Percentiles rank a stretch among this genome's conserved stretches.
Conservation (phyloP, 306 rosid genomes). For the Dalbergia cultrata region DNA sequence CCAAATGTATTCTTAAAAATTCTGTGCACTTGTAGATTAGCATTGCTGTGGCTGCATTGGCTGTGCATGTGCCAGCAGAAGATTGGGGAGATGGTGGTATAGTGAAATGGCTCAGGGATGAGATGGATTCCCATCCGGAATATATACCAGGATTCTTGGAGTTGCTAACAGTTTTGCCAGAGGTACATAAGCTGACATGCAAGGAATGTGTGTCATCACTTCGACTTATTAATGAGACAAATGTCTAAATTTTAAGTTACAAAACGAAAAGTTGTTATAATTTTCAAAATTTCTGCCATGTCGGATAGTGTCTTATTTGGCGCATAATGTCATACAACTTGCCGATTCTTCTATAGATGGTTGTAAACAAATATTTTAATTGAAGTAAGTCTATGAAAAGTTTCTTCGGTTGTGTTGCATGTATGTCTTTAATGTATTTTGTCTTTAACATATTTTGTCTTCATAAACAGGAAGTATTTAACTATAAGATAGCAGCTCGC, state of each 20-base stretch:
- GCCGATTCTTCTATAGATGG: conserved; percentile 34
- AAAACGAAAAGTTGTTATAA: conserved; percentile 33
- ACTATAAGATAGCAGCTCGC: conserved; percentile 97
- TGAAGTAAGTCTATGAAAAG: conserved; percentile 33
- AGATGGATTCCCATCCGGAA: conserved; percentile 96
- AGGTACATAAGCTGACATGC: conserved; percentile 61
- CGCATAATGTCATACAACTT: not conserved
- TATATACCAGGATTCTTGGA: conserved; percentile 97
- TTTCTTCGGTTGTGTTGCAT: conserved; percentile 40
- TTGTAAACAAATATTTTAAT: conserved; percentile 35
- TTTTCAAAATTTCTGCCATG: conserved; percentile 20
- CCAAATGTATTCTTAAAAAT: conserved; percentile 44
- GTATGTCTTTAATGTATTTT: not conserved
- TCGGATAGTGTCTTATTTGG: conserved; percentile 31
- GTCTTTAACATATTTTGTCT: conserved; percentile 44
- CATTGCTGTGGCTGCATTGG: conserved; percentile 99
- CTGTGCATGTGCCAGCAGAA: conserved; percentile 95
- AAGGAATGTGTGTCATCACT: conserved; percentile 35
- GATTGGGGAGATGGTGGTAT: conserved; percentile 99
- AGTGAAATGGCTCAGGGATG: conserved; percentile 95
- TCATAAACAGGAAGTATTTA: conserved; percentile 84
- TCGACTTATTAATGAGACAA: conserved; percentile 34
- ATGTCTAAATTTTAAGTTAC: conserved; percentile 17
- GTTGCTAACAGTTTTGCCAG: conserved; percentile 96
- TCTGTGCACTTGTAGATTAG: conserved; percentile 75